phyloP scores from a whole-genome alignment of 2,329 filamentous ascomycete genomes.

The Talaromyces sp. region DNA sequence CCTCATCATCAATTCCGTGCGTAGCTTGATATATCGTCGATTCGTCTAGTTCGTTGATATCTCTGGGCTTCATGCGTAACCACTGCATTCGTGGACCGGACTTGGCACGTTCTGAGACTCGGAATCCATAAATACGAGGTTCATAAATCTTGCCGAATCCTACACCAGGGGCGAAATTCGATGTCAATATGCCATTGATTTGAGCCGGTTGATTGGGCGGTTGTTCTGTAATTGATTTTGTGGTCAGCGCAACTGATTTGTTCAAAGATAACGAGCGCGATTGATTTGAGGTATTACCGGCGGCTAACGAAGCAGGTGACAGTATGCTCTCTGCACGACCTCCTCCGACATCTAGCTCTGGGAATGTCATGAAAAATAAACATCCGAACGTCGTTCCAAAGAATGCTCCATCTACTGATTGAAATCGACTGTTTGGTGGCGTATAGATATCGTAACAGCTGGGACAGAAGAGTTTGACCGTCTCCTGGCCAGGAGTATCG shows the following conservation, averaged over 20 bases:
- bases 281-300: slow-evolving; percentile 18
- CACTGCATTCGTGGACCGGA: slow-evolving; percentile 96
- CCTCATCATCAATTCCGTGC: slow-evolving; percentile 27
- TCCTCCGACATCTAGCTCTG: slow-evolving; percentile 76
- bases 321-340: slow-evolving; percentile 56
- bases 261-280: slow-evolving; percentile 30
- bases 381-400: slow-evolving; percentile 97
- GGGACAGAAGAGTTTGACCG: slow-evolving; percentile 96
- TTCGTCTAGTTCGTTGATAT: slow-evolving; percentile 82
- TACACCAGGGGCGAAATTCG: slow-evolving; percentile 83
- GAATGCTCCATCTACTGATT: slow-evolving; percentile 95
- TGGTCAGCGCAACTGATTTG: slow-evolving; percentile 21
- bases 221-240: slow-evolving; percentile 28
- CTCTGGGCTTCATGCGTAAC: slow-evolving; percentile 75
- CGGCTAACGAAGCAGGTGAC: slow-evolving; percentile 22
- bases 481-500: slow-evolving; percentile 93
- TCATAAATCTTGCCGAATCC: slow-evolving; percentile 83
- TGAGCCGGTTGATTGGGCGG: slow-evolving; percentile 44
- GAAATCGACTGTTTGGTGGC: slow-evolving; percentile 93
- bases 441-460: slow-evolving; percentile 96
- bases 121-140: slow-evolving; percentile 93
- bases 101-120: slow-evolving; percentile 82
- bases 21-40: slow-evolving; percentile 34
- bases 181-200: slow-evolving; percentile 80
- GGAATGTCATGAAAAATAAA: slow-evolving; percentile 97